Evolutionary conservation across 1,139 yeast species (phyloP), one percentile per base, ranked within the genome.

Genomic region (Suhomyces taliae): DNA sequence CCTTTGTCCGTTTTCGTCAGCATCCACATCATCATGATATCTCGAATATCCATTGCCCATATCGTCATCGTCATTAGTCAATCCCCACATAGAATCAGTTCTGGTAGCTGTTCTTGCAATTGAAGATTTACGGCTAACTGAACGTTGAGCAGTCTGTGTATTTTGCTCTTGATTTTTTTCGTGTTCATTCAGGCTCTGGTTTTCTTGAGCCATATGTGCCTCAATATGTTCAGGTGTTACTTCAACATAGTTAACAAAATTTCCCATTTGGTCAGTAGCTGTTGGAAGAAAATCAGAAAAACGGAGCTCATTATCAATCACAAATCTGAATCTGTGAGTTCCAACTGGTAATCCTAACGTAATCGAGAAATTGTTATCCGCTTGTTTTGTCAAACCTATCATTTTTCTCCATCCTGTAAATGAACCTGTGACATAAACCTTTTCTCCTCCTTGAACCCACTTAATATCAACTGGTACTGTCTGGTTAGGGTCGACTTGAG

Each of bases 381-480:
- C 65, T 45, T 79, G 82, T 53, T 78, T 80, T 32, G 79, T 75
- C 48, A 75, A 67, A 2, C 80, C 78, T 53, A 75, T 74, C 80
- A 75, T 75, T 53, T 75, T 75, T 48, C 79, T 64, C 80, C 80
- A 75, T 5, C 78, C 79, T 0, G 80, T 75, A 53, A 75, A 75
- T 5, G 78, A 72, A 2, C 80, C 80, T 9, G 80, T 75, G 5
- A 75, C 78, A 53, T 75, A 75, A 1, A 93, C 98, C 59, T 88
- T 88, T 44, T 81, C 81, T 51, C 98, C 98, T 10, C 97, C 97
- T 66, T 91, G 97, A 19, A 84, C 85, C 99, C 99, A 93, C 56
- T 82, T 83, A 45, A 93, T 85, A 48, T 87, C 90, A 1, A 91
- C 86, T 0, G 95, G 90, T 35, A 89, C 43, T 12, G 48, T 44